phyloP scores from a whole-genome alignment of 1,284 basidiomycete species.

The Ustilago crameri region DNA sequence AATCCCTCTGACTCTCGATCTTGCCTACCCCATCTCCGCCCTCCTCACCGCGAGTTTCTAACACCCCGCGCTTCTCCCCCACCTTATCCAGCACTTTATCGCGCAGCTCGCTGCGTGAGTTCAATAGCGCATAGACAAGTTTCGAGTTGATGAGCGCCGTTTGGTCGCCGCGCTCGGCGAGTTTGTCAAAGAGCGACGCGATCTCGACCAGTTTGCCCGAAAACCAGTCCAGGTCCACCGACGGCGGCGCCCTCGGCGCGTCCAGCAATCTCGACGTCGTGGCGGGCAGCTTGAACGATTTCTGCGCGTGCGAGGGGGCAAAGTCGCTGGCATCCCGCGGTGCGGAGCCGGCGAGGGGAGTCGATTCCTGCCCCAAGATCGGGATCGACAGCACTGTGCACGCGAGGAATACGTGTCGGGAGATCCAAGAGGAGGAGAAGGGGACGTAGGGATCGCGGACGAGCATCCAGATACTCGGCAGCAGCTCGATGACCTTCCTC shows the following conservation, averaged over 20 bases:
- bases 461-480: slow-evolving; percentile 40
- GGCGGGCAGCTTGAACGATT: slow-evolving; percentile 8
- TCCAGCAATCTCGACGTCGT: slow-evolving; percentile 9
- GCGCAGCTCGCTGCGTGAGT: slow-evolving; percentile 21
- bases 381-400: slow-evolving; percentile 32
- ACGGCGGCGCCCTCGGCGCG: neutral
- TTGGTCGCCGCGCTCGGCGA: slow-evolving; percentile 30
- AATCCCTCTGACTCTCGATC: slow-evolving; percentile 23
- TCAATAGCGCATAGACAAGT: slow-evolving; percentile 26
- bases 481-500: slow-evolving; percentile 24
- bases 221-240: slow-evolving; percentile 35
- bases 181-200: slow-evolving; percentile 14
- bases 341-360: neutral
- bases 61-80: slow-evolving; percentile 6
- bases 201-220: slow-evolving; percentile 28
- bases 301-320: slow-evolving; percentile 16
- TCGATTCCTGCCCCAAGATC: slow-evolving; percentile 20
- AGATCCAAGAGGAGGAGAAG: slow-evolving; percentile 32
- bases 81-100: slow-evolving; percentile 25
- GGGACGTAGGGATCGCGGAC: slow-evolving; percentile 19
- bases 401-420: slow-evolving; percentile 29
- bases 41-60: neutral
- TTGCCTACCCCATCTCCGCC: slow-evolving; percentile 3
- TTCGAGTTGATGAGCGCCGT: slow-evolving; percentile 23
- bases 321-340: too few relatives aligned